These are phyloP conservation scores for Panaeolus cyanescens DNA, from an alignment of 768 basidiomycete species.

Conservation along the genomic window DNA sequence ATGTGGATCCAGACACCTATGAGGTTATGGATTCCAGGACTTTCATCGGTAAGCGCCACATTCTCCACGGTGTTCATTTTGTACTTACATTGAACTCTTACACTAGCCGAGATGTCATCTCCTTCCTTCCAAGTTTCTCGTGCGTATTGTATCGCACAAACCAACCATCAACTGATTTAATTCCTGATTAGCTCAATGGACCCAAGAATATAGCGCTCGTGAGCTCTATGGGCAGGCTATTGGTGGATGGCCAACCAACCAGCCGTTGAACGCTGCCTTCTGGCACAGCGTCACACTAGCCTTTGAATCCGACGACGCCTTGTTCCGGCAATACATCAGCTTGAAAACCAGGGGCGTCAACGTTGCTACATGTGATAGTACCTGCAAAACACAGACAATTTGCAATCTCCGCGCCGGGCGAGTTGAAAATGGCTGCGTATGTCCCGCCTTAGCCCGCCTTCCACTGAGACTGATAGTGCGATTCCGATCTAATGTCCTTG, in stretches of 20 bases:
- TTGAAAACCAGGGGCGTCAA: slow-evolving; percentile 19
- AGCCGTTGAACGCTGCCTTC: slow-evolving; percentile 51
- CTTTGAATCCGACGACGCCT: slow-evolving; percentile 46
- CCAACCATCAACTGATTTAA: neutral
- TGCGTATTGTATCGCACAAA: slow-evolving; percentile 22
- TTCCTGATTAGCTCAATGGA: slow-evolving; percentile 44
- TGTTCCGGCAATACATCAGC: slow-evolving; percentile 46
- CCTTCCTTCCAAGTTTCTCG: slow-evolving; percentile 48
- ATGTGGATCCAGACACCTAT: slow-evolving; percentile 66
- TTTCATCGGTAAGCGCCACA: slow-evolving; percentile 41
- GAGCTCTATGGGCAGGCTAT: slow-evolving; percentile 47
- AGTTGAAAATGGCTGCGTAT: slow-evolving; percentile 26
- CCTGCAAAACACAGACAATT: slow-evolving; percentile 23
- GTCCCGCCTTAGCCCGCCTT: too few relatives aligned
- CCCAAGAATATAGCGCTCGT: slow-evolving; percentile 59
- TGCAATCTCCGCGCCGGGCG: slow-evolving; percentile 24
- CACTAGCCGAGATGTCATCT: slow-evolving; percentile 40
- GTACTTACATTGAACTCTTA: neutral
- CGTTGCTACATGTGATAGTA: slow-evolving; percentile 18
- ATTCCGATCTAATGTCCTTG: slow-evolving; percentile 5
- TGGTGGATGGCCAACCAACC: slow-evolving; percentile 35
- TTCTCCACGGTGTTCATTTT: neutral
- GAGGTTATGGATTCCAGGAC: slow-evolving; percentile 62
- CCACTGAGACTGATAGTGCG: neutral
- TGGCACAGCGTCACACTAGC: slow-evolving; percentile 64